These are phyloP conservation scores for Wallacemonas sp. DNA, from an alignment of 208 protist species.

Conservation along the genomic window DNA sequence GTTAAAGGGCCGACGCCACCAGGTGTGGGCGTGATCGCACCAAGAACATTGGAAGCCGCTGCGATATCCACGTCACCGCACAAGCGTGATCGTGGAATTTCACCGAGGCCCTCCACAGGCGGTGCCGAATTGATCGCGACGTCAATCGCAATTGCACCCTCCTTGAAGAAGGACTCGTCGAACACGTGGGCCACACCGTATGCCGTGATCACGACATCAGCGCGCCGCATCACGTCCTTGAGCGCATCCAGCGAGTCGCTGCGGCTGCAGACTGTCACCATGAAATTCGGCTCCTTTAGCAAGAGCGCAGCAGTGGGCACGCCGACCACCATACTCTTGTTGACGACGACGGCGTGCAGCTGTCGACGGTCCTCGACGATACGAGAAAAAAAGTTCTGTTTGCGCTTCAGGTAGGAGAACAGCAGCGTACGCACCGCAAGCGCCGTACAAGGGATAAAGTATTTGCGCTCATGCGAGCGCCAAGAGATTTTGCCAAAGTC, in stretches of 20 bases:
- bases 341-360: constrained; percentile 92
- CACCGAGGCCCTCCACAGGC: neutral
- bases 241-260: constrained; percentile 70
- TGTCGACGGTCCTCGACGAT: constrained; percentile 15
- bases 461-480: constrained; percentile 46
- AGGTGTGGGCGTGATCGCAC: constrained; percentile 93
- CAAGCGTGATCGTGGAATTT: constrained; percentile 6
- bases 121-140: constrained; percentile 93
- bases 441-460: constrained; percentile 70
- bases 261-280: constrained; percentile 92
- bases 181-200: constrained; percentile 88
- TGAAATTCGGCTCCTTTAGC: constrained; percentile 73
- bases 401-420: constrained; percentile 50
- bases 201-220: constrained; percentile 93
- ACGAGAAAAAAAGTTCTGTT: constrained; percentile 8
- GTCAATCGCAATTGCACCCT: constrained; percentile 95
- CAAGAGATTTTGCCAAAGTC: constrained; percentile 22
- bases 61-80: constrained; percentile 88
- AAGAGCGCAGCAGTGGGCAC: constrained; percentile 91
- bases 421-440: constrained; percentile 56
- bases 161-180: constrained; percentile 78
- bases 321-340: constrained; percentile 93
- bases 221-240: constrained; percentile 37
- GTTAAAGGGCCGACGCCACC: constrained; percentile 98
- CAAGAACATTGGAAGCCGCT: constrained; percentile 57